A percentile compares a stretch with the other conserved stretches of the same genome.
Evolutionary conservation across 441 rosid genomes (phyloP).

Genomic region (Pelargonium exstipulatum): DNA sequence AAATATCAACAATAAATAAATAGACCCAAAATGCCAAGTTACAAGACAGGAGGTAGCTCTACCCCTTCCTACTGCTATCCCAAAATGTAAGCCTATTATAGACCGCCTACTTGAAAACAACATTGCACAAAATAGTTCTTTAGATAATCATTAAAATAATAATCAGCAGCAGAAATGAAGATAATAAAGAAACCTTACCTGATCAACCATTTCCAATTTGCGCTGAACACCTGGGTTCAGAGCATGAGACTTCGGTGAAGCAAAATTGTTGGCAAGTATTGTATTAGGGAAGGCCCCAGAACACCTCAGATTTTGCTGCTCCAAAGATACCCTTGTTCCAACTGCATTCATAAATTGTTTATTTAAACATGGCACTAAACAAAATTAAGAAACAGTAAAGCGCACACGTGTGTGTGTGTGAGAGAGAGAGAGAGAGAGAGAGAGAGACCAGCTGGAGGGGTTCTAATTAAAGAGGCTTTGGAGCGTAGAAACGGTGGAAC

Average conservation of each 20-base stretch:
- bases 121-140: too few relatives aligned
- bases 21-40: too few relatives aligned
- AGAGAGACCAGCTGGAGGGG: conserved; percentile 69
- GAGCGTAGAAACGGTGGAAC: conserved; percentile 82
- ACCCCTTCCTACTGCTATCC: too few relatives aligned
- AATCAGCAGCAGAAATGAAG: too few relatives aligned
- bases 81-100: too few relatives aligned
- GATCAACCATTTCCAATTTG: conserved; percentile 51
- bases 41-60: too few relatives aligned
- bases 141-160: too few relatives aligned
- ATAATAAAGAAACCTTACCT: conserved; percentile 23
- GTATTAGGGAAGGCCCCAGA: conserved; percentile 39
- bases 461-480: conserved; percentile 41
- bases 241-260: conserved; percentile 41
- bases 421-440: not conserved
- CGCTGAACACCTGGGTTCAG: conserved; percentile 50
- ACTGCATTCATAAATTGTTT: conserved; percentile 18
- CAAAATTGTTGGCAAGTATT: conserved; percentile 36
- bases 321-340: conserved; percentile 46
- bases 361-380: not conserved
- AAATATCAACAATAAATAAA: too few relatives aligned
- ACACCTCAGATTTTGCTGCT: conserved; percentile 44
- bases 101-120: too few relatives aligned
- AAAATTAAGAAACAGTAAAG: too few relatives aligned
- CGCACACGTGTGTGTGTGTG: too few relatives aligned